Evolutionary conservation across 352 stramenopile genomes (phyloP), one percentile per base, ranked within the genome.

Genomic region (Phytophthora sp.): DNA sequence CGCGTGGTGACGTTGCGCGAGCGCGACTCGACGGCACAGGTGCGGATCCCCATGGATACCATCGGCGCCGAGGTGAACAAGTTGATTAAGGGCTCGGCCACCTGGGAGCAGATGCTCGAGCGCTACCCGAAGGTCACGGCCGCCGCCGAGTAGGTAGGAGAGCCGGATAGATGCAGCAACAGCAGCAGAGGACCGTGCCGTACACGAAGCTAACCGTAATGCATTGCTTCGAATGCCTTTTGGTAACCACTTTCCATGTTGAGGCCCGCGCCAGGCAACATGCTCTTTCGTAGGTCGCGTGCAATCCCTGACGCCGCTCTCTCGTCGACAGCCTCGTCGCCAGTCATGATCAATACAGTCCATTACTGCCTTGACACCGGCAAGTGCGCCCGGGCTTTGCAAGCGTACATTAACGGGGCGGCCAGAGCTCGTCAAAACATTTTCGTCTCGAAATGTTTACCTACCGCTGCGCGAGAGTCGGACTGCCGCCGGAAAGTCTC

Each of bases 1-100:
- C 80, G 80, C 47, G 91, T 90, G n/a, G 96, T 99, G 15, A 99
- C 98, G 42, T 82, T 99, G 36, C 93, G 98, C 36, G 98, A 99
- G 72, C 89, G 98, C 61, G 98, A 99, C 82, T 98, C 95, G 52
- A 98, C 91, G 75, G 76, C 90, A 31, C 98, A 99, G 85, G 90
- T 99, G 73, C 88, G 96, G 55, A 79, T 98, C 26, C 84, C 92
- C 15, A 97, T 98, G 61, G 69, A 69, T 45, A 86, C 91, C 13
- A 82, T 98, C 29, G 86, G 80, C 18, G 45, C 66, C 33, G 76
- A 96, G 26, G 84, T 98, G 57, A 92, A 87, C 76, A 81, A 86
- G 58, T 82, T 98, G 35, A 86, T 98, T 61, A 93, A 96, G 72
- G 83, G 86, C 57, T 77, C 73, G 57, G 69, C 81, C 31, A 84